Evolutionary conservation across 1,139 yeast genomes (phyloP).

Genomic region (Yamadazyma mexicana): DNA sequence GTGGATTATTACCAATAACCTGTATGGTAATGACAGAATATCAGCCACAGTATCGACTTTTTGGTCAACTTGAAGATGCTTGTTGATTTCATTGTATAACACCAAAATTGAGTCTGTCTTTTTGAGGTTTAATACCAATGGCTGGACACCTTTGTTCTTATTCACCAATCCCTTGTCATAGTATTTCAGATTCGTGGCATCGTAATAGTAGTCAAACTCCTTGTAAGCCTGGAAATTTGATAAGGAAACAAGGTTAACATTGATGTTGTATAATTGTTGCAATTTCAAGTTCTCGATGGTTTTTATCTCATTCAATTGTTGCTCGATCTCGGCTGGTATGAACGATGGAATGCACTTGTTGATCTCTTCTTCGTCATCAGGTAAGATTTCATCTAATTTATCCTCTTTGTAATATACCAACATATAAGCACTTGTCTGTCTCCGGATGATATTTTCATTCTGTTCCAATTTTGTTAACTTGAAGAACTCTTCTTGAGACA

Average conservation of each 20-base stretch:
- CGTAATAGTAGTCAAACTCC: slow-evolving; percentile 80
- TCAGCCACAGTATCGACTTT: slow-evolving; percentile 23
- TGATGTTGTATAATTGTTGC: slow-evolving; percentile 76
- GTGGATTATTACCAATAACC: slow-evolving; percentile 66
- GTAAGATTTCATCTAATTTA: slow-evolving; percentile 57
- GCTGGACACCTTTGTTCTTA: slow-evolving; percentile 22
- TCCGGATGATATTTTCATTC: slow-evolving; percentile 62
- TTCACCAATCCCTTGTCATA: slow-evolving; percentile 45
- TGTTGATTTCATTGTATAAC: slow-evolving; percentile 52
- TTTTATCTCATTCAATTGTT: slow-evolving; percentile 62
- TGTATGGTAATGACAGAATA: slow-evolving; percentile 37
- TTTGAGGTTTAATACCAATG: slow-evolving; percentile 52
- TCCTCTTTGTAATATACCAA: slow-evolving; percentile 82
- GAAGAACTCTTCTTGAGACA: slow-evolving; percentile 47
- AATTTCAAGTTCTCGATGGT: slow-evolving; percentile 62
- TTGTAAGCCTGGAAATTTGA: slow-evolving; percentile 56
- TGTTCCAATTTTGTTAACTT: slow-evolving; percentile 58
- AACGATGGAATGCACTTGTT: slow-evolving; percentile 61
- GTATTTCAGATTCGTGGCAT: slow-evolving; percentile 43
- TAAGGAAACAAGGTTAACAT: slow-evolving; percentile 55
- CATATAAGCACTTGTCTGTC: slow-evolving; percentile 96
- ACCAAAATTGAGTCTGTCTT: slow-evolving; percentile 57
- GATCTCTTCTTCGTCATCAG: slow-evolving; percentile 46
- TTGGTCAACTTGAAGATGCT: slow-evolving; percentile 12
- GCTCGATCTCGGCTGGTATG: slow-evolving; percentile 65